Evolutionary conservation across 2,329 filamentous ascomycete species (phyloP).

Genomic region (Microdochium bolleyi): DNA sequence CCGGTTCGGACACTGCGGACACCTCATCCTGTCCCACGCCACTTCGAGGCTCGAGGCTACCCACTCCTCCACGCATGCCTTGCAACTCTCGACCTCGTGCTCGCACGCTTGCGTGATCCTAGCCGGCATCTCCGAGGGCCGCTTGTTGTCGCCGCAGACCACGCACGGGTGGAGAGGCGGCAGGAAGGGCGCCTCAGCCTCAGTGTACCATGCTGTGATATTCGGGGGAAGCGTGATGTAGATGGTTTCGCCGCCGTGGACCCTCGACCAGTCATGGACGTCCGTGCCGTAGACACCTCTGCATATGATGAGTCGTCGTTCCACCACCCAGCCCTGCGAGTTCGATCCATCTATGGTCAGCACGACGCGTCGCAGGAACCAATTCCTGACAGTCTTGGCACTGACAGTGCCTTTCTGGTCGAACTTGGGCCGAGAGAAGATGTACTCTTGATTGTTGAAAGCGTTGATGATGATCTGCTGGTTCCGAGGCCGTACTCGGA

Average conservation of each 20-base stretch:
- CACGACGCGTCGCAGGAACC: neutral
- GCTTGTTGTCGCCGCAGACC: conserved; percentile 25
- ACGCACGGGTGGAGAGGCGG: conserved; percentile 18
- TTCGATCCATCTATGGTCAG: neutral
- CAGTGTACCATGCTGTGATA: conserved; percentile 16
- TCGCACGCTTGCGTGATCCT: conserved; percentile 17
- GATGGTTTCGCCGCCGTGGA: conserved; percentile 17
- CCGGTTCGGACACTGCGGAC: conserved; percentile 23
- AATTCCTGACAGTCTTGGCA: neutral
- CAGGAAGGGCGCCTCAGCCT: conserved; percentile 24
- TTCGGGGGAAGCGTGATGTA: conserved; percentile 19
- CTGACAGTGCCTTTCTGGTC: neutral
- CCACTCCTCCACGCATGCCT: conserved; percentile 23
- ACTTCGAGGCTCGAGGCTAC: conserved; percentile 20
- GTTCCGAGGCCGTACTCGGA: conserved; percentile 11
- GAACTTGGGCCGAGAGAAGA: neutral
- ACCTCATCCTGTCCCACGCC: conserved; percentile 23
- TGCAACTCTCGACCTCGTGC: conserved; percentile 20
- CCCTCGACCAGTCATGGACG: conserved; percentile 5
- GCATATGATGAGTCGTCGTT: conserved; percentile 8
- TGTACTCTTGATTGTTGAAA: neutral
- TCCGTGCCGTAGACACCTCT: conserved; percentile 7
- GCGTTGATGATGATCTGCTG: conserved; percentile 16
- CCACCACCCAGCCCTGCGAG: neutral
- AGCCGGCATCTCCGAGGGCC: conserved; percentile 21